Evolutionary conservation across 768 basidiomycete species (phyloP), one percentile per base, ranked within the genome.

Genomic region (Boletus speciosus): DNA sequence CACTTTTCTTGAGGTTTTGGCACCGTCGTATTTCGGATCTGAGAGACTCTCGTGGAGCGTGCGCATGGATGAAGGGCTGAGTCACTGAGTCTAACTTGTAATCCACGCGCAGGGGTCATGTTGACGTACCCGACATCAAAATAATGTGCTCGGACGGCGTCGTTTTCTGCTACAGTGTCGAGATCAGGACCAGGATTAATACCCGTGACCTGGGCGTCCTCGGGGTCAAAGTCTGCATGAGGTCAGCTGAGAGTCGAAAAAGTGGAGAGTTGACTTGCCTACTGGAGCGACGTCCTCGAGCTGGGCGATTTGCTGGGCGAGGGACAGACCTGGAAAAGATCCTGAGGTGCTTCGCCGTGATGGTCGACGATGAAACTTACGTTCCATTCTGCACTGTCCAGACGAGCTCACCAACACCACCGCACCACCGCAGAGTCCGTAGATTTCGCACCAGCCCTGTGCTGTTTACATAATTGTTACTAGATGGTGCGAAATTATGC

Each of bases 301-400:
- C 64, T 87, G 80, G 36, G 86, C 87, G 39, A 97, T 82, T 65
- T 96, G 93, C 66, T 95, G 81, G 4, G 83, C 84, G 25, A 90
- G 78, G 4, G 87, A 83, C 35, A 86, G 68, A 29, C 79, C 78
- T 78, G 56, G 12, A 25, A 40, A 43, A 1, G 1, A 11, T 41
- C 31, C n/a, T 54, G 44, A 55, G 42, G 52, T 46, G 56, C 37
- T 59, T 59, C 45, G 23, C 39, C 27, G 29, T 16, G 12, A 40
- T 23, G 25, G 38, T 16, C 16, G 41, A 31, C 29, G 41, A 36
- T 19, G 47, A 40, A 27, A 68, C 68, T 63, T 54, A 71, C 68
- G 70, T 51, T 69, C 44, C 70, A 69, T 65, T 43, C 36, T 56
- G 38, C 54, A 25, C 32, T 14, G 43, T 32, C 7, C 25, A 15